phyloP scores from a whole-genome alignment of 352 stramenopile species.

The Globisporangium nodosum region DNA sequence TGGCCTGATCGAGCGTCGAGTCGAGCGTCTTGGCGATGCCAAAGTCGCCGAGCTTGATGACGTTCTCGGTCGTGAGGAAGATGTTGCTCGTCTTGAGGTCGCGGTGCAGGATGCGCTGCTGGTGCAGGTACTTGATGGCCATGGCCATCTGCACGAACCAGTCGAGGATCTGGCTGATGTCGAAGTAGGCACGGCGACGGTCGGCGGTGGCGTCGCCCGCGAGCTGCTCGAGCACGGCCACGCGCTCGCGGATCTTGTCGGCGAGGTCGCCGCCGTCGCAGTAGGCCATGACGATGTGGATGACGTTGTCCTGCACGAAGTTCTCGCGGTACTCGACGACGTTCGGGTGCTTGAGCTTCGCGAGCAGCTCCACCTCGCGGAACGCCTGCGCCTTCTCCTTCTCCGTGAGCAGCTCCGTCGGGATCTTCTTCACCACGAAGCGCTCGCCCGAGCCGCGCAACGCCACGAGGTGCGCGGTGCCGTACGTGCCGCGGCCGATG shows the following conservation, averaged over 20 bases:
- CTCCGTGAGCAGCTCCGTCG: slow-evolving; percentile 72
- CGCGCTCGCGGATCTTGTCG: slow-evolving; percentile 50
- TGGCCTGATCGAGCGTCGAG: slow-evolving; percentile 80
- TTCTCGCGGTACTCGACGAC: slow-evolving; percentile 94
- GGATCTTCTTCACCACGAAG: slow-evolving; percentile 85
- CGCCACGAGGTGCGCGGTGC: slow-evolving; percentile 62
- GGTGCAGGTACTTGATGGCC: slow-evolving; percentile 93
- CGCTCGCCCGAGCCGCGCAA: slow-evolving; percentile 30
- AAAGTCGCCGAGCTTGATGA: slow-evolving; percentile 92
- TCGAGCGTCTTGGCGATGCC: slow-evolving; percentile 88
- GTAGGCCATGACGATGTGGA: slow-evolving; percentile 96
- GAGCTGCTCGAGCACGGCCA: slow-evolving; percentile 23
- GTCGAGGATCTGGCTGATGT: slow-evolving; percentile 60
- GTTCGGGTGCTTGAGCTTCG: slow-evolving; percentile 90
- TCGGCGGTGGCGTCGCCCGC: slow-evolving; percentile 4
- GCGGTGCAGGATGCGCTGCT: slow-evolving; percentile 87
- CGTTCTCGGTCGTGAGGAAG: slow-evolving; percentile 79
- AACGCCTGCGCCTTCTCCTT: slow-evolving; percentile 79
- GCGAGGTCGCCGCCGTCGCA: slow-evolving; percentile 89
- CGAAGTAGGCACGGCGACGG: slow-evolving; percentile 38
- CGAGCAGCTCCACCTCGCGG: slow-evolving; percentile 86
- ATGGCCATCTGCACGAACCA: slow-evolving; percentile 94
- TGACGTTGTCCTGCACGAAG: slow-evolving; percentile 70
- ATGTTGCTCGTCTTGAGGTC: slow-evolving; percentile 96
- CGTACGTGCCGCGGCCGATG: slow-evolving; percentile 76